Evolutionary conservation across 2,329 filamentous ascomycete genomes (phyloP), one percentile per base, ranked within the genome.

Genomic region (Scedosporium dehoogii): DNA sequence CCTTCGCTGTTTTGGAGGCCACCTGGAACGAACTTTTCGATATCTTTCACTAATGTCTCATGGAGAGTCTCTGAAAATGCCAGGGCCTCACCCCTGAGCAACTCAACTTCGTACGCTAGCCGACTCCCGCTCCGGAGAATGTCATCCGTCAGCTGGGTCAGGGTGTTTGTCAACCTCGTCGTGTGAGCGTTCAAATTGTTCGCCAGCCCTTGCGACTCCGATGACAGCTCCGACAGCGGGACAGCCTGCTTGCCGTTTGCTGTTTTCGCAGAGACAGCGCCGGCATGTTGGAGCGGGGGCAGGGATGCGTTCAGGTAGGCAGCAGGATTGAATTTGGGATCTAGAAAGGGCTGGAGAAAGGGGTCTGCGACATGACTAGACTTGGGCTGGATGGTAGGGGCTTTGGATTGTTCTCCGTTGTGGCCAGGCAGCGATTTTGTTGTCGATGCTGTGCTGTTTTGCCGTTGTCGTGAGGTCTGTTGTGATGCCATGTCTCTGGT

Each of bases 81-180:
- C 57, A 92, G 76, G 2, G 91, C 89, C 74, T 97, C 92, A 65
- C 92, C 92, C n/a, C 92, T 85, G 58, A 97, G 75, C 18, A 97
- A 83, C 74, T 97, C 93, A 21, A 97, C 93, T 74, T 97, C 91
- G 71, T 99, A 99, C 21, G 92, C 91, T 63, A 99, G 78, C 3
- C 93, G 84, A 66, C 90, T 91, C 27, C 92, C 91, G 69, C 91
- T 92, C 63, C 94, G 85, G 65, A 99, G 76, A 66, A 99, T 97
- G 68, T 97, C 94, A 73, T 99, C 93, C 10, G 94, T 97, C 64
- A 97, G 79, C 70, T 93, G 88, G 38, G 92, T 96, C 63, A 99
- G 81, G 56, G 87, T 90, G 61, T 82, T 86, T 14, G 92, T 91
- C 6, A 97, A 79, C 56, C 92, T 85, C 18, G 91, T 88, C 1